Conservation (phyloP, 1,284 basidiomycete genomes). For the Sanghuangporus sanghuang region DNA sequence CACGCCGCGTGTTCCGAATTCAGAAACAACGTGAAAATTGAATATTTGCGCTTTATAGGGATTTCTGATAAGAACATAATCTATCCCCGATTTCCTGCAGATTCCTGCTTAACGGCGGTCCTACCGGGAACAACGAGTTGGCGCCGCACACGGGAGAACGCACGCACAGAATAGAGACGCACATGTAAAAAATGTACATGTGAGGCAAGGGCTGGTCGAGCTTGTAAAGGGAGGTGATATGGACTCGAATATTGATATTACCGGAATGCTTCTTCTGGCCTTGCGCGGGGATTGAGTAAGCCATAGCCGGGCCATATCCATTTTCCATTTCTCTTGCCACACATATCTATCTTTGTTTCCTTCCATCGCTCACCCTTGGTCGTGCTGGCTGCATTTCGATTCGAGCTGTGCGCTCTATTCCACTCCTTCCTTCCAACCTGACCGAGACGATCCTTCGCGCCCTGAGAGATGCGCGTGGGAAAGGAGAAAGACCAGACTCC, state of each 20-base stretch:
- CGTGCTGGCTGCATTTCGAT: neutral
- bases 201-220: neutral
- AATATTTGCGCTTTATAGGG: neutral
- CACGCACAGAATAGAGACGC: neutral
- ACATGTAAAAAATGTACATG: neutral
- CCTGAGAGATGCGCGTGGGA: neutral
- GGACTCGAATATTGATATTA: neutral
- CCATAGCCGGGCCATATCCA: neutral
- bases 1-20: neutral
- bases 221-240: neutral
- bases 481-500: neutral
- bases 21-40: neutral
- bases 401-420: neutral
- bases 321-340: neutral
- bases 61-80: slow-evolving; percentile 5
- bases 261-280: neutral
- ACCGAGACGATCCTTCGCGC: neutral
- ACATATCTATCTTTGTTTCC: neutral
- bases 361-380: neutral
- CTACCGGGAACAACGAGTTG: neutral
- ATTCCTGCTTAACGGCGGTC: neutral
- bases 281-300: slow-evolving; percentile 6
- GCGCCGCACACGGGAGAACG: neutral
- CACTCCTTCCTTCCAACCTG: neutral
- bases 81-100: no score